These are phyloP conservation scores for Macrotyloma uniflorum DNA, from an alignment of 306 rosid genomes.

Conservation along the genomic window DNA sequence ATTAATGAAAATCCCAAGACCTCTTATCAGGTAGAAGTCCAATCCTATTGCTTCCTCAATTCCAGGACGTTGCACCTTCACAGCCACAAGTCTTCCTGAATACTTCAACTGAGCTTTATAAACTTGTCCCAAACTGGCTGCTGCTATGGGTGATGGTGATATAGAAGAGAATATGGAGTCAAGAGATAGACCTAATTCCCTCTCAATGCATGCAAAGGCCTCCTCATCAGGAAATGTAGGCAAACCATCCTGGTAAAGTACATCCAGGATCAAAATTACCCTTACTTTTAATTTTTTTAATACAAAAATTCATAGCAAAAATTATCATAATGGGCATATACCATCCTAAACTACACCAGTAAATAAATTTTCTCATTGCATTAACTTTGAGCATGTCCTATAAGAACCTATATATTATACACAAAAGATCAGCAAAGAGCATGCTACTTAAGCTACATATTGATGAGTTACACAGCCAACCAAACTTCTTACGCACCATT, in stretches of 20 bases:
- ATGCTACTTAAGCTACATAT: neutral
- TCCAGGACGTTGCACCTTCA: slow-evolving; percentile 89
- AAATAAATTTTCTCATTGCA: slow-evolving; percentile 14
- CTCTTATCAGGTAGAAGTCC: slow-evolving; percentile 84
- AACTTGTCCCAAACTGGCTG: slow-evolving; percentile 96
- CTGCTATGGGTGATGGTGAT: slow-evolving; percentile 85
- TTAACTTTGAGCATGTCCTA: too few species aligned
- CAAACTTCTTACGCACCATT: neutral
- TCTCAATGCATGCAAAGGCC: slow-evolving; percentile 85
- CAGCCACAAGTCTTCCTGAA: slow-evolving; percentile 72
- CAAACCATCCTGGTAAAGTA: slow-evolving; percentile 71
- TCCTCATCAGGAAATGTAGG: slow-evolving; percentile 87
- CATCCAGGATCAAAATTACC: neutral
- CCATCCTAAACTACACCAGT: slow-evolving; percentile 9
- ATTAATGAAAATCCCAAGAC: slow-evolving; percentile 73
- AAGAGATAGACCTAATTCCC: slow-evolving; percentile 67
- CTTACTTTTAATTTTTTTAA: slow-evolving; percentile 24
- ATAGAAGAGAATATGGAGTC: slow-evolving; percentile 72
- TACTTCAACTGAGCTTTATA: slow-evolving; percentile 77
- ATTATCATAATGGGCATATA: slow-evolving; percentile 12
- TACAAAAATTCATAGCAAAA: slow-evolving; percentile 6
- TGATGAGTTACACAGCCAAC: neutral
- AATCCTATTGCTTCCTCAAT: slow-evolving; percentile 94
- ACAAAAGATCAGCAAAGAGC: neutral
- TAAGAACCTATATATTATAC: slow-evolving; percentile 16